A percentile compares a stretch with the other conserved stretches of the same genome.
Conservation (phyloP, 169 alveolate species). For the Eimeria sp. region DNA sequence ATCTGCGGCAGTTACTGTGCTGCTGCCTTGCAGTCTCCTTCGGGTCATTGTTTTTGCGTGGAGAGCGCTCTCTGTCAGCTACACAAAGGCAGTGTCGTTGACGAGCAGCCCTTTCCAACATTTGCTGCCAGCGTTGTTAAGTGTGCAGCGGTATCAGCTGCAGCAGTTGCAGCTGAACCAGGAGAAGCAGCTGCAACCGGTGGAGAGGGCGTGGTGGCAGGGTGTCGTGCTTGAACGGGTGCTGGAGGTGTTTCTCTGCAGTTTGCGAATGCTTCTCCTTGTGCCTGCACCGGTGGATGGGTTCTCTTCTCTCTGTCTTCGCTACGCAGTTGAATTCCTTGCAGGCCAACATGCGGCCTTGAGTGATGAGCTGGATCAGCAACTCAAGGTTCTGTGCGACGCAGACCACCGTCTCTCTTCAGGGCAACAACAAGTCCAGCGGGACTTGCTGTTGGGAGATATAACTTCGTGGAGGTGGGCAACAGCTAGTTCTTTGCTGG, state of each 20-base stretch:
- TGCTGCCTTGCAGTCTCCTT: conserved; percentile 45
- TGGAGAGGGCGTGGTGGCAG: conserved; percentile 8
- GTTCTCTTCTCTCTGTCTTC: conserved; percentile 44
- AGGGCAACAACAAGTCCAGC: background rate
- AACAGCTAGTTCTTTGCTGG: conserved; percentile 37
- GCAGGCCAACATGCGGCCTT: conserved; percentile 31
- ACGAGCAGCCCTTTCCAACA: conserved; percentile 45
- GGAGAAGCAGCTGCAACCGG: background rate
- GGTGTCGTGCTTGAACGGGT: conserved; percentile 32
- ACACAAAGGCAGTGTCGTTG: conserved; percentile 36
- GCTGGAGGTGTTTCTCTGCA: conserved; percentile 24
- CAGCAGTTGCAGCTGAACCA: background rate
- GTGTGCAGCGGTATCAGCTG: conserved; percentile 43
- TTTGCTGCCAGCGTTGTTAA: conserved; percentile 10
- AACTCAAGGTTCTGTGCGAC: background rate
- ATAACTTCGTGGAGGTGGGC: conserved; percentile 51
- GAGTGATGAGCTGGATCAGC: background rate
- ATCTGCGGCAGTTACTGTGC: conserved; percentile 13
- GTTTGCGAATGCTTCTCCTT: conserved; percentile 50
- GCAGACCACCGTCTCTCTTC: conserved; percentile 14
- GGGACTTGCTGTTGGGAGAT: background rate
- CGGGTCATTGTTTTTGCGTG: conserved; percentile 43
- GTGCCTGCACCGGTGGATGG: conserved; percentile 48
- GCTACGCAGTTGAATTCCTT: conserved; percentile 46
- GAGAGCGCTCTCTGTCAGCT: conserved; percentile 61